Percentiles rank a stretch among this genome's conserved stretches.
These are phyloP conservation scores for Apiospora hydei DNA, from an alignment of 2,329 filamentous ascomycete genomes.

Conservation along the genomic window DNA sequence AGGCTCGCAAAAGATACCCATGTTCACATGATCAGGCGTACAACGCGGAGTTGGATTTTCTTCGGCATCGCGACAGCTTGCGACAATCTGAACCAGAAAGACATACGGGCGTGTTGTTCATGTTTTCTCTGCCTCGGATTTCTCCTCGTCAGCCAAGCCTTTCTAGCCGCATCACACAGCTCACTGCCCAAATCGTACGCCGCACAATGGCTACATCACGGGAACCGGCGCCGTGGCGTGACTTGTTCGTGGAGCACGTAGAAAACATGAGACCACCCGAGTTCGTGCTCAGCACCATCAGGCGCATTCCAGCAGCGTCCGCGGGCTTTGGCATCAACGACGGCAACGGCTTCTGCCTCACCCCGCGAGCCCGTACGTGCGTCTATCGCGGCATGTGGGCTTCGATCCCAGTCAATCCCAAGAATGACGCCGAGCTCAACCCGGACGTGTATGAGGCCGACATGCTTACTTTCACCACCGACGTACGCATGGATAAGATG, in stretches of 20 bases:
- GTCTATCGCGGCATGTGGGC: slow-evolving; percentile 88
- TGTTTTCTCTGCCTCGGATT: neutral
- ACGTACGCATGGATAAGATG: slow-evolving; percentile 86
- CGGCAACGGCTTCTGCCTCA: slow-evolving; percentile 48
- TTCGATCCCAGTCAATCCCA: slow-evolving; percentile 72
- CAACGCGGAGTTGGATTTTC: neutral
- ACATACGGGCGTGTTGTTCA: neutral
- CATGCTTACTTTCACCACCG: slow-evolving; percentile 83
- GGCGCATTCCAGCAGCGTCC: slow-evolving; percentile 39
- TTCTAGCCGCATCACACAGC: slow-evolving; percentile 12
- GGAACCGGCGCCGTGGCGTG: slow-evolving; percentile 60
- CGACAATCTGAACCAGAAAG: neutral
- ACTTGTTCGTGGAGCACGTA: slow-evolving; percentile 59
- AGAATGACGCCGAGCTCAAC: slow-evolving; percentile 77
- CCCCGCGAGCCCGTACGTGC: slow-evolving; percentile 75
- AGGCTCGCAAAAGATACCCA: neutral
- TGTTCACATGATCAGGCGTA: neutral
- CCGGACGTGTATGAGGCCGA: slow-evolving; percentile 76
- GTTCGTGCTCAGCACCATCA: slow-evolving; percentile 61
- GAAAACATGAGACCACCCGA: slow-evolving; percentile 54
- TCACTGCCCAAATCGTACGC: slow-evolving; percentile 32
- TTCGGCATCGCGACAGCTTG: neutral
- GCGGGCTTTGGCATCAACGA: slow-evolving; percentile 26
- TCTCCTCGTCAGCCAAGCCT: neutral
- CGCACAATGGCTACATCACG: slow-evolving; percentile 31